A percentile compares a stretch with the other conserved stretches of the same genome.
These are phyloP conservation scores for Salvia sclarea DNA, from an alignment of 305 asterid genomes.

Conservation along the genomic window DNA sequence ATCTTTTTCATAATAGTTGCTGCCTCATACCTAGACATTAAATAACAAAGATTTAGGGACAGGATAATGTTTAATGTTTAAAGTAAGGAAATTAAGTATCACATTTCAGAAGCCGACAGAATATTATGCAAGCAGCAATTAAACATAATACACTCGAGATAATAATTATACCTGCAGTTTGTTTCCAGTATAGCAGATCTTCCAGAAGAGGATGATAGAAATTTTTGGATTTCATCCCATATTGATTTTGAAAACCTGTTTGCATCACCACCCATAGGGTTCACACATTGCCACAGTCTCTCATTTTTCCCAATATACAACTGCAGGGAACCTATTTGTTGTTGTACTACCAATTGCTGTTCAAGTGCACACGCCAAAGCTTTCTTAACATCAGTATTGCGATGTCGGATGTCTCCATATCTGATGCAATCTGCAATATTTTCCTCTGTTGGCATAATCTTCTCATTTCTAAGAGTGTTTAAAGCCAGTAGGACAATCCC, in stretches of 20 bases:
- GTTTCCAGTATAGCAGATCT: constrained; percentile 65
- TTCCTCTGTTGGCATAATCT: constrained; percentile 82
- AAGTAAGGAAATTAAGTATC: background rate
- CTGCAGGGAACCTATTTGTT: constrained; percentile 59
- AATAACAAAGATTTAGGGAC: constrained; percentile 30
- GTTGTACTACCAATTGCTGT: constrained; percentile 76
- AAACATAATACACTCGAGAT: constrained; percentile 1
- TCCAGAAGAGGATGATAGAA: constrained; percentile 72
- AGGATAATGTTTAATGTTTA: constrained; percentile 16
- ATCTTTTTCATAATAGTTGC: constrained; percentile 69
- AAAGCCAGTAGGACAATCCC: constrained; percentile 79
- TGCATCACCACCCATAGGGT: constrained; percentile 57
- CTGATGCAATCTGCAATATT: constrained; percentile 75
- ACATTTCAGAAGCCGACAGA: background rate
- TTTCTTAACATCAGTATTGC: constrained; percentile 77
- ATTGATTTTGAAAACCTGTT: constrained; percentile 51
- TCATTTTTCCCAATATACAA: constrained; percentile 77
- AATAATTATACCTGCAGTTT: constrained; percentile 66
- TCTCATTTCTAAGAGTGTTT: constrained; percentile 79
- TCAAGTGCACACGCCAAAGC: constrained; percentile 80
- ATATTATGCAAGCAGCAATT: constrained; percentile 17
- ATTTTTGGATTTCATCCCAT: constrained; percentile 82
- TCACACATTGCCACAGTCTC: constrained; percentile 79
- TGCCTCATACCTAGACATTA: constrained; percentile 79
- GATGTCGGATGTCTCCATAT: constrained; percentile 69